Evolutionary conservation across 2,329 filamentous ascomycete species (phyloP).

Genomic region (Fusarium sp.): DNA sequence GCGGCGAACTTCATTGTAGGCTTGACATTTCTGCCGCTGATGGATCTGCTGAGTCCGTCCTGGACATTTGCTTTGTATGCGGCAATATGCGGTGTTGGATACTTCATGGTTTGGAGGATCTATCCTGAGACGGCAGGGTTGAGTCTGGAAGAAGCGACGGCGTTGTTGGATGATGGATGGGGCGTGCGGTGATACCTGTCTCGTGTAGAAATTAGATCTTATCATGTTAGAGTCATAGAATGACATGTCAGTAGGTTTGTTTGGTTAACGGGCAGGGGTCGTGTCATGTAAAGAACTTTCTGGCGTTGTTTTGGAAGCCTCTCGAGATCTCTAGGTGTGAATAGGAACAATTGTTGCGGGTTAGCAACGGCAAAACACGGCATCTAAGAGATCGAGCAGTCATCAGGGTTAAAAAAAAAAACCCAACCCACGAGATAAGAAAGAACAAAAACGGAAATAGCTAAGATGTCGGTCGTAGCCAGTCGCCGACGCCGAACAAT

Average conservation of each 20-base stretch:
- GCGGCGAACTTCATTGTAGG: slow-evolving; percentile 88
- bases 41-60: slow-evolving; percentile 80
- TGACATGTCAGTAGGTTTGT: slow-evolving; percentile 7
- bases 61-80: slow-evolving; percentile 90
- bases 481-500: slow-evolving; percentile 38
- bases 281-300: slow-evolving; percentile 18
- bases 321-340: slow-evolving; percentile 25
- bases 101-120: slow-evolving; percentile 77
- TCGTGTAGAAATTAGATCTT: slow-evolving; percentile 5
- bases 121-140: slow-evolving; percentile 92
- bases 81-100: slow-evolving; percentile 77
- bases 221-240: slow-evolving; percentile 2
- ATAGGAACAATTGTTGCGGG: slow-evolving; percentile 13
- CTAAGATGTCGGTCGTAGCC: slow-evolving; percentile 11
- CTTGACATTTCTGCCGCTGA: slow-evolving; percentile 89
- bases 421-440: not conserved
- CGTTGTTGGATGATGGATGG: slow-evolving; percentile 80
- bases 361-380: slow-evolving; percentile 42
- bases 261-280: not conserved
- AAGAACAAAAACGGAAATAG: slow-evolving; percentile 8
- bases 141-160: slow-evolving; percentile 84
- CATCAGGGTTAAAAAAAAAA: too few relatives aligned
- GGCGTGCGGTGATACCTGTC: slow-evolving; percentile 68
- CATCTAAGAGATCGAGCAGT: not conserved
- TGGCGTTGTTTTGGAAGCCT: slow-evolving; percentile 15